Evolutionary conservation across 164 flowering plant species (phyloP).

Genomic region (Akebia trifoliata): DNA sequence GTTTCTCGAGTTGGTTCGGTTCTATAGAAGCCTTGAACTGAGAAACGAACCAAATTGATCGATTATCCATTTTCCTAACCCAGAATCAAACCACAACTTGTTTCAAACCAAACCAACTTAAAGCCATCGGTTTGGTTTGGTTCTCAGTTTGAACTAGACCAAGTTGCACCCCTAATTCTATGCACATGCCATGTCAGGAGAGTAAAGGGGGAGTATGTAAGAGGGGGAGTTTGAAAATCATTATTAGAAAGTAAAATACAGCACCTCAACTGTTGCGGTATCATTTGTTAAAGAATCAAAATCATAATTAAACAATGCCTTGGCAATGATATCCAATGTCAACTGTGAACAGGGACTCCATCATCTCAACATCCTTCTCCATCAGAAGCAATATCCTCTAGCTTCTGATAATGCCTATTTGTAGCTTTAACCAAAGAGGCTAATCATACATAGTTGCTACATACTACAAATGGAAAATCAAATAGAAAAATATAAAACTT

Average conservation of each 20-base stretch:
- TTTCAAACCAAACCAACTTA: no score
- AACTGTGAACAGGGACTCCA: conserved; percentile 93
- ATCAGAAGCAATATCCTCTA: conserved; percentile 71
- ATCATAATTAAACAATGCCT: conserved; percentile 97
- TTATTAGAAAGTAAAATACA: not conserved
- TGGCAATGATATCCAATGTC: conserved; percentile 95
- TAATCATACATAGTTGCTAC: conserved; percentile 90
- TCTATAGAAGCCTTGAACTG: no score
- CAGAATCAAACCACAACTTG: no score
- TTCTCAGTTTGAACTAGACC: no score
- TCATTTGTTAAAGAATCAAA: conserved; percentile 92
- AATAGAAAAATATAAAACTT: not conserved
- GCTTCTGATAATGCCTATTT: conserved; percentile 79
- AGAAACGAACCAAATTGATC: no score
- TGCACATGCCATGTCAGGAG: no score
- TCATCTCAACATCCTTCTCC: conserved; percentile 98
- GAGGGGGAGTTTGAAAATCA: no score
- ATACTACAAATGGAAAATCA: conserved; percentile 43
- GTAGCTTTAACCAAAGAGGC: conserved; percentile 82
- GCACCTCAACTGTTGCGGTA: conserved; percentile 90
- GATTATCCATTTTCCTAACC: no score
- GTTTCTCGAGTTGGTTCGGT: no score
- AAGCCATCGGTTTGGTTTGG: no score
- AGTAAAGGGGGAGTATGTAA: no score
- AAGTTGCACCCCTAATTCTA: no score